These are phyloP conservation scores for Xylaria acuta DNA, from an alignment of 495 filamentous ascomycete species.

Conservation along the genomic window DNA sequence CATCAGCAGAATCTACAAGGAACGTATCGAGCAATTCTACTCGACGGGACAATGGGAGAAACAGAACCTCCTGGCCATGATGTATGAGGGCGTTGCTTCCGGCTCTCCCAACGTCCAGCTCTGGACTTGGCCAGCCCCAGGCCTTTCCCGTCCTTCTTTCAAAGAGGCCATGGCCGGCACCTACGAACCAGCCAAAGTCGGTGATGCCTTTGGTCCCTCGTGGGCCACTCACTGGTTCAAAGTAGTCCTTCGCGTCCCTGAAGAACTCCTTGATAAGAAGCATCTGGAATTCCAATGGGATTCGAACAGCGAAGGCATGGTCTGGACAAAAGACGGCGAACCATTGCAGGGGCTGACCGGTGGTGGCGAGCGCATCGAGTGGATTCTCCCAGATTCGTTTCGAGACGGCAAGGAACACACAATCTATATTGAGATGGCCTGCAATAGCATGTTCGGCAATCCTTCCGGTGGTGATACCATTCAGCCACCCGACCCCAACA, in stretches of 20 bases:
- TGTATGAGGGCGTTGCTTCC: conserved; percentile 74
- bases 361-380: conserved; percentile 87
- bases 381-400: conserved; percentile 82
- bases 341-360: conserved; percentile 93
- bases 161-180: conserved; percentile 81
- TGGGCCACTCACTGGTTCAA: conserved; percentile 99
- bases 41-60: conserved; percentile 78
- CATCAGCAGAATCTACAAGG: conserved; percentile 85
- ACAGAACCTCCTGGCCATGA: conserved; percentile 78
- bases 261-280: conserved; percentile 70
- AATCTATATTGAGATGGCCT: conserved; percentile 97
- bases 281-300: conserved; percentile 96
- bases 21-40: conserved; percentile 83
- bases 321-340: conserved; percentile 87
- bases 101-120: conserved; percentile 82
- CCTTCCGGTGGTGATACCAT: conserved; percentile 83
- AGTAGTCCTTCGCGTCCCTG: conserved; percentile 76
- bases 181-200: conserved; percentile 77
- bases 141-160: conserved; percentile 83
- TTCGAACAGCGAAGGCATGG: conserved; percentile 85
- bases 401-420: conserved; percentile 84
- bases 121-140: conserved; percentile 82
- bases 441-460: conserved; percentile 98
- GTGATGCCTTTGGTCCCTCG: conserved; percentile 84
- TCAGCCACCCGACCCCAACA: conserved; percentile 85